These are phyloP conservation scores for Euclidium syriacum DNA, from an alignment of 345 rosid genomes.

Conservation along the genomic window DNA sequence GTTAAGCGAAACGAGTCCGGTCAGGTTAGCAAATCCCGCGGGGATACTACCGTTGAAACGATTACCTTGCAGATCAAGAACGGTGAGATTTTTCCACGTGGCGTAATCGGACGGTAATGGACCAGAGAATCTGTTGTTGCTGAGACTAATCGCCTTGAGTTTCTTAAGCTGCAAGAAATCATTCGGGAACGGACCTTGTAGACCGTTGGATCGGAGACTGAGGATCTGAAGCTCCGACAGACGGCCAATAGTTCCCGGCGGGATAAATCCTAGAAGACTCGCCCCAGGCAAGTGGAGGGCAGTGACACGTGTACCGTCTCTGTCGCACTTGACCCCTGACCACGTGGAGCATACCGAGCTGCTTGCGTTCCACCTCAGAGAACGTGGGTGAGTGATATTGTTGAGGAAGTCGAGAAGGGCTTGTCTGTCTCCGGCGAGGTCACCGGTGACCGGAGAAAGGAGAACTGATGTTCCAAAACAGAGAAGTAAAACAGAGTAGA, in stretches of 20 bases:
- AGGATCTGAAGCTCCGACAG: constrained; percentile 60
- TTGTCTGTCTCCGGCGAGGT: constrained; percentile 56
- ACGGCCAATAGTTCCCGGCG: constrained; percentile 65
- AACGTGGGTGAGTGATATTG: constrained; percentile 43
- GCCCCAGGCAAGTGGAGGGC: constrained; percentile 64
- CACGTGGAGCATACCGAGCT: constrained; percentile 53
- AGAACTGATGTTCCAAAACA: constrained; percentile 6
- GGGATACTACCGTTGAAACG: constrained; percentile 68
- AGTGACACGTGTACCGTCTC: constrained; percentile 54
- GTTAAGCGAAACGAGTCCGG: constrained; percentile 47
- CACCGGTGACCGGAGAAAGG: constrained; percentile 31
- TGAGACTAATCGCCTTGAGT: constrained; percentile 55
- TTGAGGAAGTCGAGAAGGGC: constrained; percentile 70
- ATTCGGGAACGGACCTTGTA: constrained; percentile 59
- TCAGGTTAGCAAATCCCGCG: constrained; percentile 42
- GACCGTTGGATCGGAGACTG: constrained; percentile 70
- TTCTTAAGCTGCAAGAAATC: constrained; percentile 61
- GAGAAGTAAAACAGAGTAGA: constrained; percentile 5
- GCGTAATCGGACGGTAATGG: constrained; percentile 61
- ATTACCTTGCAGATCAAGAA: constrained; percentile 57
- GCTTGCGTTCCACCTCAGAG: constrained; percentile 56
- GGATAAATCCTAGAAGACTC: constrained; percentile 55
- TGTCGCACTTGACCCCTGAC: constrained; percentile 69
- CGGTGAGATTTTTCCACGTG: constrained; percentile 58
- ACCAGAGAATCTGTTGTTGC: constrained; percentile 59